Evolutionary conservation across 192 early-diverging fungal genomes (phyloP).

Genomic region (Coemansia sp.): DNA sequence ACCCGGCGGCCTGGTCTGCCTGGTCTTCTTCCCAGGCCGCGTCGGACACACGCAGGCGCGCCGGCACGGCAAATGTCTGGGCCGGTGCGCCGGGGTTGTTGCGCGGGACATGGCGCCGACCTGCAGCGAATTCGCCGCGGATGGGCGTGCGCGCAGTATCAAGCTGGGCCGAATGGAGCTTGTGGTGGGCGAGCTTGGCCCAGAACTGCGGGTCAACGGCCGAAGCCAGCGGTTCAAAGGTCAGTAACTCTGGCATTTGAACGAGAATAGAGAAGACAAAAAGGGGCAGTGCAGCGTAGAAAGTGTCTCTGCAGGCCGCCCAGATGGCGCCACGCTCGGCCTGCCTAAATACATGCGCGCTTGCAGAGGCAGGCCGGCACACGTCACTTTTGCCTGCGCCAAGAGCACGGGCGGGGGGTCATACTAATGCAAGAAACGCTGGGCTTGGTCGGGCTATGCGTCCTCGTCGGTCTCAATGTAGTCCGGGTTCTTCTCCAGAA

Average conservation of each 20-base stretch:
- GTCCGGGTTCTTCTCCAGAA: constrained; percentile 91
- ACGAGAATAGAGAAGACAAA: not conserved
- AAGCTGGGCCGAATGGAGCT: constrained; percentile 77
- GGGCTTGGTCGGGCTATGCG: not conserved
- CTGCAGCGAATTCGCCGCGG: constrained; percentile 60
- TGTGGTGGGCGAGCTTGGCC: constrained; percentile 72
- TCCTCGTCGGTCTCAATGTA: constrained; percentile 62
- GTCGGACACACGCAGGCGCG: constrained; percentile 54
- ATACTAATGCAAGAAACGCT: too few species aligned
- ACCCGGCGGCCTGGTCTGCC: not conserved
- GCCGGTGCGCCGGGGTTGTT: constrained; percentile 10
- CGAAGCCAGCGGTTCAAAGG: constrained; percentile 79
- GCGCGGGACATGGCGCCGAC: constrained; percentile 50
- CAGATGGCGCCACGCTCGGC: too few species aligned
- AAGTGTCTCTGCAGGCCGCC: too few species aligned
- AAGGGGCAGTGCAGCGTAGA: too few species aligned
- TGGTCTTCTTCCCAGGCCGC: not conserved
- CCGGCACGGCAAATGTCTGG: constrained; percentile 48
- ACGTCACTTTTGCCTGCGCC: too few species aligned
- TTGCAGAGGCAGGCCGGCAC: too few species aligned
- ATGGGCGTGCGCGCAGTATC: constrained; percentile 58
- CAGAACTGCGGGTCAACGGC: constrained; percentile 89
- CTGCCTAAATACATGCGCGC: too few species aligned
- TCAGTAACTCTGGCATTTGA: constrained; percentile 53
- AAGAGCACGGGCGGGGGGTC: too few species aligned